Conservation (phyloP, 768 basidiomycete species). For the Zangia roseola region DNA sequence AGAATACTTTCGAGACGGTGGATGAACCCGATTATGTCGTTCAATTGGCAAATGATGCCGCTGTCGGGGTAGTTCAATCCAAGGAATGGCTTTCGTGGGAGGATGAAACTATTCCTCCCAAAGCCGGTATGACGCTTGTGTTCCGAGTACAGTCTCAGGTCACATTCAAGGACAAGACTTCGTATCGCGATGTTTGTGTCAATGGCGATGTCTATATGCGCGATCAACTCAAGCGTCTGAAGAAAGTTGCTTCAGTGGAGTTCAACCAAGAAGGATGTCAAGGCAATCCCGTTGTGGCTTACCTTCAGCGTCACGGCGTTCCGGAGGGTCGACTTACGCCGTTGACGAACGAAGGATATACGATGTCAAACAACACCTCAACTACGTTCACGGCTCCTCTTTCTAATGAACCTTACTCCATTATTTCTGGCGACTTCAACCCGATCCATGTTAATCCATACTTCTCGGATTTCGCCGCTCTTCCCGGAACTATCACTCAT, state of each 20-base stretch:
- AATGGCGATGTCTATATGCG: constrained; percentile 84
- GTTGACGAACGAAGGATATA: constrained; percentile 85
- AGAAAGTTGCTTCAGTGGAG: constrained; percentile 86
- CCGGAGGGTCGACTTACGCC: constrained; percentile 75
- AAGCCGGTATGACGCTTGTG: constrained; percentile 78
- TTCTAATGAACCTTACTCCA: constrained; percentile 94
- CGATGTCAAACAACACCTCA: constrained; percentile 61
- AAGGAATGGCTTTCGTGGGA: constrained; percentile 99
- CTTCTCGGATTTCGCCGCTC: constrained; percentile 89
- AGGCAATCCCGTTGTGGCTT: constrained; percentile 92
- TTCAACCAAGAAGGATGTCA: constrained; percentile 85
- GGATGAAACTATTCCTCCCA: constrained; percentile 73
- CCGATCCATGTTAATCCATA: constrained; percentile 99
- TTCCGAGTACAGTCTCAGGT: constrained; percentile 89
- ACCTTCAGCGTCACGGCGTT: constrained; percentile 87
- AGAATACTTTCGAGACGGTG: constrained; percentile 92
- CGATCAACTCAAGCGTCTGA: constrained; percentile 82
- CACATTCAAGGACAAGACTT: constrained; percentile 87
- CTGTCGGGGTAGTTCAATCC: constrained; percentile 85
- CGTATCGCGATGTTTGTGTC: constrained; percentile 78
- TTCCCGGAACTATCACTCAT: constrained; percentile 97
- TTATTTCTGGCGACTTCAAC: constrained; percentile 96
- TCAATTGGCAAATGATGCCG: constrained; percentile 68
- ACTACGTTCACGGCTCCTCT: constrained; percentile 79
- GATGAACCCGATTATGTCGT: constrained; percentile 90